Percentiles rank a stretch among this genome's conserved stretches.
phyloP scores from a whole-genome alignment of 2,329 filamentous ascomycete genomes.

The Xylaria sp. region DNA sequence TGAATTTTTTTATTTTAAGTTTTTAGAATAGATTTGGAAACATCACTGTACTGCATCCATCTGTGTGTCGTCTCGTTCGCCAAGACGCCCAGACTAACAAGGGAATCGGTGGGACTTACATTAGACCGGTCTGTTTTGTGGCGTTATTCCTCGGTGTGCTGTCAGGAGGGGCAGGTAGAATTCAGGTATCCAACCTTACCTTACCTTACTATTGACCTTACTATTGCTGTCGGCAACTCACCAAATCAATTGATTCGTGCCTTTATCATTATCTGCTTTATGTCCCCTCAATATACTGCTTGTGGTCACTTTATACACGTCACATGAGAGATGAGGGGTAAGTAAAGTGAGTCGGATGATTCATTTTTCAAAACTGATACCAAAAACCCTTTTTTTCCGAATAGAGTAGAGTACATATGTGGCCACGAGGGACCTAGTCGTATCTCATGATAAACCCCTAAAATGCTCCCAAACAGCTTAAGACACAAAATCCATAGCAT shows the following conservation, averaged over 20 bases:
- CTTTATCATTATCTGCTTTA: background rate
- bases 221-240: background rate
- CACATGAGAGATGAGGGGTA: background rate
- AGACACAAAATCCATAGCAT: conserved; percentile 18
- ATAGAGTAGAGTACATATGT: conserved; percentile 26
- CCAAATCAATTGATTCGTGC: background rate
- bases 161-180: conserved; percentile 5
- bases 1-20: background rate
- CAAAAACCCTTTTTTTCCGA: conserved; percentile 9
- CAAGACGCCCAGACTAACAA: background rate
- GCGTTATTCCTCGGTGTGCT: conserved; percentile 1
- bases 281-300: background rate
- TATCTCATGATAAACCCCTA: conserved; percentile 34
- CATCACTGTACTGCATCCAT: background rate
- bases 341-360: background rate
- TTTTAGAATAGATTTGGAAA: background rate
- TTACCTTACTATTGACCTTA: background rate
- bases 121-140: background rate
- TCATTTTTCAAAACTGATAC: conserved; percentile 5
- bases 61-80: background rate
- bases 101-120: background rate
- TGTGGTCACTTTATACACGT: too few species aligned
- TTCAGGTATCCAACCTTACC: background rate
- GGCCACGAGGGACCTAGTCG: conserved; percentile 24
- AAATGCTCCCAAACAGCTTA: conserved; percentile 23